Conservation (phyloP, 805 yeast genomes). For the Wickerhamomyces rabaulensis region DNA sequence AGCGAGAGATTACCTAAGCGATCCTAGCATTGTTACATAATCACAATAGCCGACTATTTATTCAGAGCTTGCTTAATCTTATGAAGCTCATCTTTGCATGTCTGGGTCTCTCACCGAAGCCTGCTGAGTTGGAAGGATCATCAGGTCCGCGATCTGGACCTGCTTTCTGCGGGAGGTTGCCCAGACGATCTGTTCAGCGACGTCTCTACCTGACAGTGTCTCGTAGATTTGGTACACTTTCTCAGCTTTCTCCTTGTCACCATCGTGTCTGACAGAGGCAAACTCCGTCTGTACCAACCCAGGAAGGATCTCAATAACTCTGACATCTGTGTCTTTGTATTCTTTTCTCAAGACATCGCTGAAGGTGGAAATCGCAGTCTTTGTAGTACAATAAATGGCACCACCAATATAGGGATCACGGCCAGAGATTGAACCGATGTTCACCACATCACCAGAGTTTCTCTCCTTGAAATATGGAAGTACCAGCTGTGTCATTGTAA, state of each 20-base stretch:
- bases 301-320: slow-evolving; percentile 57
- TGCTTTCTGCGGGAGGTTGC: slow-evolving; percentile 47
- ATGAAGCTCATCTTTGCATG: slow-evolving; percentile 4
- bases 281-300: slow-evolving; percentile 63
- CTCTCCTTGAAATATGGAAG: slow-evolving; percentile 61
- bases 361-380: slow-evolving; percentile 65
- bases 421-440: slow-evolving; percentile 71
- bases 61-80: no score
- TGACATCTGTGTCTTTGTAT: slow-evolving; percentile 54
- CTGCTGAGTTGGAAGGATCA: slow-evolving; percentile 79
- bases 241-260: slow-evolving; percentile 45
- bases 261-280: slow-evolving; percentile 49
- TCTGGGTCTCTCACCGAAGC: slow-evolving; percentile 39
- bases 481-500: slow-evolving; percentile 74
- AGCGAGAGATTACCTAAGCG: background rate
- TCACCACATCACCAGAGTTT: slow-evolving; percentile 64
- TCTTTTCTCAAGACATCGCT: slow-evolving; percentile 70
- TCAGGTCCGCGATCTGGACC: slow-evolving; percentile 61
- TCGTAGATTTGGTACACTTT: slow-evolving; percentile 47
- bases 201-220: slow-evolving; percentile 49
- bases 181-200: slow-evolving; percentile 53
- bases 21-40: no score
- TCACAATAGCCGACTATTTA: background rate
- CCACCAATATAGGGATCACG: slow-evolving; percentile 62
- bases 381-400: slow-evolving; percentile 68